Evolutionary conservation across 2,329 filamentous ascomycete species (phyloP).

Genomic region (Ascochyta fabae): DNA sequence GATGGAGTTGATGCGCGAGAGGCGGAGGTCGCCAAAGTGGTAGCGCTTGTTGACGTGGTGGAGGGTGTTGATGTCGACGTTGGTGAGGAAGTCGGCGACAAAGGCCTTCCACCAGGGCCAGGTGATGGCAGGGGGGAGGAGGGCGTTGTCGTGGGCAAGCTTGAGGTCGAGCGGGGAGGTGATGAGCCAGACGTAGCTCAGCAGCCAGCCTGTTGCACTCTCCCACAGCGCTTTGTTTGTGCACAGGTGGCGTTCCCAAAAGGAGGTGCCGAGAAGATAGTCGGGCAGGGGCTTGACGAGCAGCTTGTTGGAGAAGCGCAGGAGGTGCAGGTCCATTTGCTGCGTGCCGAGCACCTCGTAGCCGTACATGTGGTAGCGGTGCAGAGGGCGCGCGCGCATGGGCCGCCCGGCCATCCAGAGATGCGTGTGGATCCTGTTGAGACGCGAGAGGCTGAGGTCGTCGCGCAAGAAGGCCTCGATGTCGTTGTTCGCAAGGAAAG

Average conservation of each 20-base stretch:
- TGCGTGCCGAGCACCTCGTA: conserved; percentile 40
- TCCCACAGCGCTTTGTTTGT: conserved; percentile 23
- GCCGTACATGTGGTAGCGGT: conserved; percentile 46
- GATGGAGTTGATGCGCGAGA: conserved; percentile 46
- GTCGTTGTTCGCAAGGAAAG: conserved; percentile 34
- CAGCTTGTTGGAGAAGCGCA: conserved; percentile 41
- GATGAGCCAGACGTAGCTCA: conserved; percentile 47
- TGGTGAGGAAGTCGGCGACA: conserved; percentile 30
- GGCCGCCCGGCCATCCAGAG: conserved; percentile 49
- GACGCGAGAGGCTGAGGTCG: conserved; percentile 39
- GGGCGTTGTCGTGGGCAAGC: conserved; percentile 37
- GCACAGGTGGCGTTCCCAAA: conserved; percentile 43
- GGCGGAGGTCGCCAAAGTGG: conserved; percentile 45
- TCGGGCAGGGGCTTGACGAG: conserved; percentile 45
- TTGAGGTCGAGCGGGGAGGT: conserved; percentile 43
- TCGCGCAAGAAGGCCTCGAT: conserved; percentile 35
- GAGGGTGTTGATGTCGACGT: conserved; percentile 41
- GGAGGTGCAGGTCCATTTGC: conserved; percentile 47
- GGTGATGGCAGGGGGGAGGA: conserved; percentile 39
- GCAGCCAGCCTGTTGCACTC: conserved; percentile 40
- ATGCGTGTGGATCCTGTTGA: conserved; percentile 44
- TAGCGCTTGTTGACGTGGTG: conserved; percentile 48
- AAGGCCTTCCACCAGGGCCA: conserved; percentile 47
- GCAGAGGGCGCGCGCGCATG: conserved; percentile 44
- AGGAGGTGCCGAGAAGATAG: conserved; percentile 37